Evolutionary conservation across 1,284 basidiomycete species (phyloP).

Genomic region (Wallemia ichthyophaga): DNA sequence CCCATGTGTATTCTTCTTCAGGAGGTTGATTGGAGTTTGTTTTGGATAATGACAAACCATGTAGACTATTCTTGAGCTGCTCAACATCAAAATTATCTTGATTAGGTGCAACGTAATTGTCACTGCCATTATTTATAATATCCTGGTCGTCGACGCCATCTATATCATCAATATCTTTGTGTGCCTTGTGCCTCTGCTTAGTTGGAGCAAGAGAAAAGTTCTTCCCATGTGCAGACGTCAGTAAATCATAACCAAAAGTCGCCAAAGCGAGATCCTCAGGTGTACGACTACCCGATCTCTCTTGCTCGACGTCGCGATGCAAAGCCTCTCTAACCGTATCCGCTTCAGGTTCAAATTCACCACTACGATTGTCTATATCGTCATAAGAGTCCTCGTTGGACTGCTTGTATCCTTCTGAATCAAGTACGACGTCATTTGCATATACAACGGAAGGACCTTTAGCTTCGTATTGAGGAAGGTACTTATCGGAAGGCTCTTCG

Average conservation of each 20-base stretch:
- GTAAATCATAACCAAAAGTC: conserved; percentile 10
- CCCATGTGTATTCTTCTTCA: conserved; percentile 14
- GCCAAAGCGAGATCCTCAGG: conserved; percentile 2
- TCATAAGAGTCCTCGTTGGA: conserved; percentile 9
- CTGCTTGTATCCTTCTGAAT: conserved; percentile 19
- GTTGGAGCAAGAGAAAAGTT: neutral
- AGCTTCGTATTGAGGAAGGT: conserved; percentile 22
- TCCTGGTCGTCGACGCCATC: neutral
- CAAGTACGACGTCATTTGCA: conserved; percentile 26
- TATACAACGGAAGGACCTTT: conserved; percentile 36
- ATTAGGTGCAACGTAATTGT: neutral
- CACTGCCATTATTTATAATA: neutral
- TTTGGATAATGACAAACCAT: neutral
- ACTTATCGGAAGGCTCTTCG: conserved; percentile 22
- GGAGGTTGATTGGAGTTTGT: neutral
- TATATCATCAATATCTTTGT: neutral
- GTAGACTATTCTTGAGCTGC: neutral
- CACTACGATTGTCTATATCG: neutral
- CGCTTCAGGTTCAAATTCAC: neutral
- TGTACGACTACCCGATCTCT: neutral
- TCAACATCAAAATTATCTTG: neutral
- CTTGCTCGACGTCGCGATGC: conserved; percentile 3
- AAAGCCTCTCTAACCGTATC: conserved; percentile 4
- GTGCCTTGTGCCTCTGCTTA: neutral
- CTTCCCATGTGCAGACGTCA: conserved; percentile 6